Evolutionary conservation across 2,329 filamentous ascomycete species (phyloP).

Genomic region (Teratosphaeria zuluensis): DNA sequence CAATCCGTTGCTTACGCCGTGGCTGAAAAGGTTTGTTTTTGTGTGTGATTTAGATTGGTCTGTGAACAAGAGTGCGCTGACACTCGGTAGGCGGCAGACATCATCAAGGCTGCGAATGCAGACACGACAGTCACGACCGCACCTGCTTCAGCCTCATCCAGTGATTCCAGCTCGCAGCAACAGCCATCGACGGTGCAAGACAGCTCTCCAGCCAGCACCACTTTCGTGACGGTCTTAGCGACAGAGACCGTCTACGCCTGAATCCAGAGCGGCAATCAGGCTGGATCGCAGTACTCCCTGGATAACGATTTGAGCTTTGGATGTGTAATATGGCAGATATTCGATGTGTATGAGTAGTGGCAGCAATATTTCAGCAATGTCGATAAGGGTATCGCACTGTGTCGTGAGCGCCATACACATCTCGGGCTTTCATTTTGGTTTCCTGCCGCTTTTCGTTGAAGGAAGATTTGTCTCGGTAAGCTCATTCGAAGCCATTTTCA

Average conservation of each 20-base stretch:
- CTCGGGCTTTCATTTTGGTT: no score
- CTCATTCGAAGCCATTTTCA: neutral
- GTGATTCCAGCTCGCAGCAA: neutral
- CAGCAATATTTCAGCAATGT: neutral
- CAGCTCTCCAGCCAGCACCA: neutral
- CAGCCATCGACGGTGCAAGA: neutral
- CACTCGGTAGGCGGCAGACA: conserved; percentile 29
- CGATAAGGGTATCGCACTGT: neutral
- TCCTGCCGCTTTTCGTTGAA: neutral
- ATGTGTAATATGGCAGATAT: neutral
- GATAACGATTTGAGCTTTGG: neutral
- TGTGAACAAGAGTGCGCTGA: conserved; percentile 14
- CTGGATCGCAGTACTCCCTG: neutral
- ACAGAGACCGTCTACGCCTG: conserved; percentile 7
- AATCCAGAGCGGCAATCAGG: neutral
- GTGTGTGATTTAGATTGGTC: neutral
- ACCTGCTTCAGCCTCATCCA: neutral
- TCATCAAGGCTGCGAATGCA: conserved; percentile 30
- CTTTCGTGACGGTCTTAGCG: conserved; percentile 4
- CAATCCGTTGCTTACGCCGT: conserved; percentile 25
- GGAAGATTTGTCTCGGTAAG: neutral
- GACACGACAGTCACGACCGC: neutral
- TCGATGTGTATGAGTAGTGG: neutral
- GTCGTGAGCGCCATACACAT: neutral
- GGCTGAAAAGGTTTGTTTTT: conserved; percentile 28